Conservation (phyloP, 2,329 filamentous ascomycete species). For the Penicillium verrucosum region DNA sequence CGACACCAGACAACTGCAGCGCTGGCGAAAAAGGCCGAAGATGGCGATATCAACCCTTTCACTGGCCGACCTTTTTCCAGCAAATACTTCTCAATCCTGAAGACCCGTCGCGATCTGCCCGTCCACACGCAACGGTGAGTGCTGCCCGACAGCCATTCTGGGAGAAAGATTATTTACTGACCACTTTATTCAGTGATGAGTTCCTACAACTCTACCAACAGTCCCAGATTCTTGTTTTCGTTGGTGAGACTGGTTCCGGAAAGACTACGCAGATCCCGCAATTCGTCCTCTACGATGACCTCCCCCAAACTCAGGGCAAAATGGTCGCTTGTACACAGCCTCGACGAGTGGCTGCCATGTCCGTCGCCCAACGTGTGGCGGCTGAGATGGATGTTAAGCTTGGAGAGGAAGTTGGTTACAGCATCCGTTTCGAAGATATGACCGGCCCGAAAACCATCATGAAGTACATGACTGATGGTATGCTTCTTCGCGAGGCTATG, state of each 20-base stretch:
- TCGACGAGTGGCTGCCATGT: conserved; percentile 97
- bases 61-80: conserved; percentile 72
- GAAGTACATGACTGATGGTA: conserved; percentile 99
- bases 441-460: conserved; percentile 84
- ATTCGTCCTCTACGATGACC: conserved; percentile 95
- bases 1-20: conserved; percentile 77
- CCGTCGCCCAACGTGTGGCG: conserved; percentile 94
- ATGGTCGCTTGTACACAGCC: conserved; percentile 97
- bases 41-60: conserved; percentile 81
- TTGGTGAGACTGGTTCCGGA: conserved; percentile 97
- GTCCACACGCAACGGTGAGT: conserved; percentile 82
- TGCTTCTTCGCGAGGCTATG: conserved; percentile 94
- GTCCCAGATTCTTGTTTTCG: conserved; percentile 94
- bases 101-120: conserved; percentile 77
- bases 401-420: conserved; percentile 95
- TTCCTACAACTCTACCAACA: conserved; percentile 91
- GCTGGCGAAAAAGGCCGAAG: conserved; percentile 70
- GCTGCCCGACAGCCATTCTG: background rate
- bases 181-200: conserved; percentile 62
- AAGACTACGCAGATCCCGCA: conserved; percentile 99
- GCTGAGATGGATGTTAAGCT: conserved; percentile 92
- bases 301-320: conserved; percentile 80
- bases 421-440: conserved; percentile 96
- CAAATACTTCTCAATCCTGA: conserved; percentile 86
- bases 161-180: conserved; percentile 4